These are phyloP conservation scores for Urtica urens DNA, from an alignment of 306 rosid species.

Conservation along the genomic window DNA sequence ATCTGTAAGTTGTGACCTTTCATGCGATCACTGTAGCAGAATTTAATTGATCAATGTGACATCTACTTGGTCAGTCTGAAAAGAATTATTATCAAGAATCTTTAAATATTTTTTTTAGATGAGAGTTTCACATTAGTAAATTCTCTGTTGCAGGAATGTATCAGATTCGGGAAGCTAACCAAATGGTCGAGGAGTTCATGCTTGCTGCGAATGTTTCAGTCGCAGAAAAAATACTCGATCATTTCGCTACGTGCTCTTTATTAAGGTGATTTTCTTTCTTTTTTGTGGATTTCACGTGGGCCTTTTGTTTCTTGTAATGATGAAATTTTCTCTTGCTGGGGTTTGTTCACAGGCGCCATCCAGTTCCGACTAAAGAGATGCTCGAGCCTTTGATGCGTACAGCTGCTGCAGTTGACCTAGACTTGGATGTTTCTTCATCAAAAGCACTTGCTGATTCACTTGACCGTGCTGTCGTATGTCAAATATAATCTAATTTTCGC, in stretches of 20 bases:
- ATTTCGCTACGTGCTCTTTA: slow-evolving; percentile 61
- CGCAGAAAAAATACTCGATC: slow-evolving; percentile 72
- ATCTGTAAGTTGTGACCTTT: not conserved
- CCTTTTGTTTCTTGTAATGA: not conserved
- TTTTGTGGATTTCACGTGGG: not conserved
- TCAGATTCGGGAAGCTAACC: slow-evolving; percentile 96
- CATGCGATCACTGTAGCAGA: not conserved
- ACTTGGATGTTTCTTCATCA: slow-evolving; percentile 81
- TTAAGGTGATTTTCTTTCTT: slow-evolving; percentile 42
- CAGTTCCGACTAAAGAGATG: slow-evolving; percentile 84
- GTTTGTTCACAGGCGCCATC: slow-evolving; percentile 71
- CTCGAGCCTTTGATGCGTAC: slow-evolving; percentile 85
- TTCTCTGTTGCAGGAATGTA: slow-evolving; percentile 68
- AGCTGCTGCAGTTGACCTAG: slow-evolving; percentile 80
- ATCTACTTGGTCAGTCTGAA: not conserved
- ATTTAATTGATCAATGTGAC: not conserved
- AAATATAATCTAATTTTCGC: too few relatives aligned
- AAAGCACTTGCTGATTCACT: slow-evolving; percentile 96
- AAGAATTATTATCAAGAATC: not conserved
- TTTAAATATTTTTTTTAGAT: not conserved
- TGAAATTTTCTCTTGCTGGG: not conserved
- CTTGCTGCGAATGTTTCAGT: slow-evolving; percentile 97
- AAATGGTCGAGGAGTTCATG: slow-evolving; percentile 99
- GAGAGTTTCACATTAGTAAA: not conserved
- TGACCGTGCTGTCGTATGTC: slow-evolving; percentile 77